phyloP scores from a whole-genome alignment of 108 stramenopile species.

The Conticribra weissflogii region DNA sequence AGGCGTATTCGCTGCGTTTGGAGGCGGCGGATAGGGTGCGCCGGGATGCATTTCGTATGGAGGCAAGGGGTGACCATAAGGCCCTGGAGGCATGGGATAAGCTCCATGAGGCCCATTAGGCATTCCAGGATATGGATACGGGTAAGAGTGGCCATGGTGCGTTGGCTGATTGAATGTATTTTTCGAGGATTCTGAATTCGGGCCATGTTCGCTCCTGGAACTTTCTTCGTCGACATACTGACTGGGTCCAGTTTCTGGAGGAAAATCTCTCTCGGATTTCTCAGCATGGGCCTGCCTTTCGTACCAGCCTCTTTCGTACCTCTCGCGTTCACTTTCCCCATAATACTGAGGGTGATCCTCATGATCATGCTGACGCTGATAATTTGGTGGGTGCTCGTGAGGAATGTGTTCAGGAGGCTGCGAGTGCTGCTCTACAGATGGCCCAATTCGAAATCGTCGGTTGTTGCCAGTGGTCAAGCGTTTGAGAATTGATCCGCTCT shows the following conservation, averaged over 20 bases:
- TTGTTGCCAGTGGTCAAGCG: not conserved
- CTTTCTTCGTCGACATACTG: not conserved
- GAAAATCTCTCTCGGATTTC: not conserved
- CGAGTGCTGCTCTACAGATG: not conserved
- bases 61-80: not conserved
- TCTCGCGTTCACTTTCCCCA: not conserved
- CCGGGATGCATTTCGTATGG: not conserved
- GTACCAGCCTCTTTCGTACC: not conserved
- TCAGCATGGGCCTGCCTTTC: not conserved
- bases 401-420: too few species aligned
- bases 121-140: not conserved
- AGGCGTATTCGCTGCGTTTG: not conserved
- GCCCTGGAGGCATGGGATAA: not conserved
- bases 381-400: too few species aligned
- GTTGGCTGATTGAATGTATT: too few species aligned
- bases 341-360: not conserved
- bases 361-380: not conserved
- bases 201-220: too few species aligned
- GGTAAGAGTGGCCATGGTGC: not conserved
- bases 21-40: not conserved
- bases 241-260: not conserved
- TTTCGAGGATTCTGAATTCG: too few species aligned
- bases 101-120: not conserved
- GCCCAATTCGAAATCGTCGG: constrained; percentile 5
- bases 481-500: not conserved